Evolutionary conservation across 805 yeast genomes (phyloP), one percentile per base, ranked within the genome.

Genomic region (Tetrapisispora fleetii): DNA sequence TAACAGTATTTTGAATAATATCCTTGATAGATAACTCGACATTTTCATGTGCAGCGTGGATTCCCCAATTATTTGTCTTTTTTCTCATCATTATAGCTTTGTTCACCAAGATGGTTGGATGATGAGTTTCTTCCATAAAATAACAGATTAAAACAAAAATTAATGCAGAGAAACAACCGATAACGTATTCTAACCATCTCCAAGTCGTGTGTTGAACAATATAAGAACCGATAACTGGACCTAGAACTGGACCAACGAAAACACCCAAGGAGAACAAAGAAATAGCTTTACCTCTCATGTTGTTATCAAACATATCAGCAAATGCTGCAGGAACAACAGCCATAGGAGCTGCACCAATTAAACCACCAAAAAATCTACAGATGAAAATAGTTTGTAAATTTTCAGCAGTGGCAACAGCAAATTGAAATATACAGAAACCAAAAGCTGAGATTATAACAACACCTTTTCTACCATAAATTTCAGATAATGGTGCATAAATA

Each of bases 401-500:
- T 58, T 85, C 75, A 27, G 87, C 85, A n/a, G 84, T 73, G 0
- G 93, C 96, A 33, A 76, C 78, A 3, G 85, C 95, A 60, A 83
- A 84, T 42, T 74, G 73, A 66, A 87, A 85, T 42, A 76, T 57
- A 19, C 75, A 68, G 59, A 77, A 76, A 1, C 83, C 77, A 39
- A 85, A 68, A 4, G 75, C 64, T 5, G 89, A 77, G 3, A 79
- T 52, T 2, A 83, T 54, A 48, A 85, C 58, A 16, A 85, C 80
- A 17, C 75, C 65, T 62, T 77, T 77, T 65, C 95, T 77, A 48
- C 95, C 93, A 55, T 74, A 81, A 36, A 83, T 58, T 63, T 85
- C 95, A n/a, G 91, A 82, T 36, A 85, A 63, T 4, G 95, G 96
- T 24, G 93, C 96, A 88, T 93, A 90, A 36, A 87, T 59, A 45